These are phyloP conservation scores for Aspergillus fumigatiaffinis DNA, from an alignment of 2,329 filamentous ascomycete species.

Conservation along the genomic window DNA sequence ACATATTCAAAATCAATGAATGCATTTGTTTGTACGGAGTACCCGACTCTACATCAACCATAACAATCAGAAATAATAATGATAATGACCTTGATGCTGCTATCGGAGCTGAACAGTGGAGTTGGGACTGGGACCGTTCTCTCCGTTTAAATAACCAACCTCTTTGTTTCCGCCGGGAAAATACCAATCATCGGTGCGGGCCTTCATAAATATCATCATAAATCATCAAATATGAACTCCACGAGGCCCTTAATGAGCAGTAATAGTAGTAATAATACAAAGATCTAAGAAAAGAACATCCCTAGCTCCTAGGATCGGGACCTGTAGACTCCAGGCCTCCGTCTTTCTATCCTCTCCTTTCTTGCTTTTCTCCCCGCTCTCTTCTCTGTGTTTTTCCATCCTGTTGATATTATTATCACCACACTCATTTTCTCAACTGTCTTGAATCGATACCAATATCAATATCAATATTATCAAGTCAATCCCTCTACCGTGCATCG, in stretches of 20 bases:
- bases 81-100: neutral
- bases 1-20: neutral
- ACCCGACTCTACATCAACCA: too few species aligned
- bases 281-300: neutral
- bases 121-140: neutral
- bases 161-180: slow-evolving; percentile 1
- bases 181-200: neutral
- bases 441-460: neutral
- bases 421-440: neutral
- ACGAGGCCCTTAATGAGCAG: neutral
- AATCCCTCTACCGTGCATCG: neutral
- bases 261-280: slow-evolving; percentile 5
- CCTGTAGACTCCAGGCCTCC: neutral
- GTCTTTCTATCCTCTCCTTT: neutral
- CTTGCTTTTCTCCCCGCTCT: neutral
- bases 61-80: neutral
- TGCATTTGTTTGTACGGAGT: neutral
- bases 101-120: slow-evolving; percentile 7
- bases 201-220: neutral
- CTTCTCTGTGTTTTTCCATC: neutral
- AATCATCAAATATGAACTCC: neutral
- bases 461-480: neutral
- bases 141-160: slow-evolving; percentile 1
- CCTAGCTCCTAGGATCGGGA: neutral
- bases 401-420: slow-evolving; percentile 4